Base-by-base conservation (phyloP, 495 filamentous ascomycete species). In the Trichoderma orchidacearum region DNA sequence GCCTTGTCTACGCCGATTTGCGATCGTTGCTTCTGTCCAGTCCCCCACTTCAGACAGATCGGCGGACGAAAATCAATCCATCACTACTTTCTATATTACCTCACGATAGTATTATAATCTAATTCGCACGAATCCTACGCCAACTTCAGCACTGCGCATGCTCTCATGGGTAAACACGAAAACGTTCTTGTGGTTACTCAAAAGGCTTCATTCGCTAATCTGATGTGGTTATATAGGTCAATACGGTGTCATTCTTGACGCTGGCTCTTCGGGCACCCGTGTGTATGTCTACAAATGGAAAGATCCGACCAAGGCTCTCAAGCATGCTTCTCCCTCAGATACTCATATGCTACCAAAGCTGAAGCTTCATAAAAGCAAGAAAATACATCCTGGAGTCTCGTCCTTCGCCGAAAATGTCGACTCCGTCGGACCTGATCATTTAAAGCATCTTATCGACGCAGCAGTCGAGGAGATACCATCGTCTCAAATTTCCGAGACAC, bases 271-370 rank as follows among this genome's bases (percentile, higher is more conserved):
- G 58, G 93, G 93, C 63, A 97, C 90, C 62, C 87, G 94, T 64
- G 76, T 96, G 57, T 86, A 98, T 67, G 82, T 98, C 50, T 98
- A 98, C 71, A 78, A 79, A 70, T 98, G 93, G 92, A 75, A 91
- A 60, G 85, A 95, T 61, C 83, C 81, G 59, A 72, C 78, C 1
- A 77, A 77, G 56, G 87, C 89, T 51, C 79, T 80, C 45, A 78
- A 84, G 58, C 68, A 80, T 30, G 83, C 83, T 13, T 74, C 76
- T 50, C 62, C 67, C 30, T 66, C 82, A 30, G 79, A 89, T 17
- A 66, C 94, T 51, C 75, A 79, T 53, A 81, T 78, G 29, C 71
- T 98, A 6, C 94, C 93, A 3, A 81, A 82, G 56, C 74, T 97
- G 57, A 78, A 83, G 60, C 94, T 90, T 8, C 85, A 92, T 58